Evolutionary conservation across 495 filamentous ascomycete genomes (phyloP).

Genomic region (Daldinia childiae): DNA sequence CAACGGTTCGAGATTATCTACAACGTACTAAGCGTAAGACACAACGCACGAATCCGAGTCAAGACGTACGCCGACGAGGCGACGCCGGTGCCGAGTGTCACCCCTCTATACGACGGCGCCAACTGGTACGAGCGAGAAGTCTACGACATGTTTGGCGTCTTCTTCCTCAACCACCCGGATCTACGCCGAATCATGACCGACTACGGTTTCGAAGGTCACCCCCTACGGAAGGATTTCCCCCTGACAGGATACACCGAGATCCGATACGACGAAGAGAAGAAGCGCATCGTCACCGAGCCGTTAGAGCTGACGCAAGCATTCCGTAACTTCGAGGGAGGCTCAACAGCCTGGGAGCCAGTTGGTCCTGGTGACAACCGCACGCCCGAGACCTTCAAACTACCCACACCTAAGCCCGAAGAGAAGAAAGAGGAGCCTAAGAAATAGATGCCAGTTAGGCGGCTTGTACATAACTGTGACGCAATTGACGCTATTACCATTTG

Average conservation of each 20-base stretch:
- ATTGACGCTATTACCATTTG: slow-evolving; percentile 23
- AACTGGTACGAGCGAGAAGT: slow-evolving; percentile 99
- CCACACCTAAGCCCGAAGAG: slow-evolving; percentile 92
- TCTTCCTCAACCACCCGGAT: slow-evolving; percentile 95
- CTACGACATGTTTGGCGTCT: slow-evolving; percentile 97
- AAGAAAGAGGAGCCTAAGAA: slow-evolving; percentile 93
- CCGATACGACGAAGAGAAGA: slow-evolving; percentile 98
- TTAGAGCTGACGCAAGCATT: slow-evolving; percentile 98
- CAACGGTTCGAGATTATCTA: slow-evolving; percentile 98
- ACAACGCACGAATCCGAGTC: slow-evolving; percentile 95
- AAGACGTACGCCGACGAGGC: slow-evolving; percentile 99
- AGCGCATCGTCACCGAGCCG: slow-evolving; percentile 97
- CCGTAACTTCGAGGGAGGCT: slow-evolving; percentile 94
- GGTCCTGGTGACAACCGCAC: slow-evolving; percentile 80
- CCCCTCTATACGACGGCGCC: slow-evolving; percentile 87
- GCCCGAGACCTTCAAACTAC: slow-evolving; percentile 92
- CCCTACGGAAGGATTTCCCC: slow-evolving; percentile 96
- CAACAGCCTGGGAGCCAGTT: slow-evolving; percentile 87
- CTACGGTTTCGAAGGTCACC: slow-evolving; percentile 99
- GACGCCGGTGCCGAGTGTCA: slow-evolving; percentile 90
- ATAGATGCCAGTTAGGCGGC: slow-evolving; percentile 56
- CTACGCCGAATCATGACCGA: slow-evolving; percentile 99
- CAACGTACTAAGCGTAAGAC: slow-evolving; percentile 92
- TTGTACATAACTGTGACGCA: slow-evolving; percentile 49
- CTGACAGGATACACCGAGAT: slow-evolving; percentile 99